phyloP scores from a whole-genome alignment of 2,329 filamentous ascomycete genomes.

The Alternaria novae-zelandiae region DNA sequence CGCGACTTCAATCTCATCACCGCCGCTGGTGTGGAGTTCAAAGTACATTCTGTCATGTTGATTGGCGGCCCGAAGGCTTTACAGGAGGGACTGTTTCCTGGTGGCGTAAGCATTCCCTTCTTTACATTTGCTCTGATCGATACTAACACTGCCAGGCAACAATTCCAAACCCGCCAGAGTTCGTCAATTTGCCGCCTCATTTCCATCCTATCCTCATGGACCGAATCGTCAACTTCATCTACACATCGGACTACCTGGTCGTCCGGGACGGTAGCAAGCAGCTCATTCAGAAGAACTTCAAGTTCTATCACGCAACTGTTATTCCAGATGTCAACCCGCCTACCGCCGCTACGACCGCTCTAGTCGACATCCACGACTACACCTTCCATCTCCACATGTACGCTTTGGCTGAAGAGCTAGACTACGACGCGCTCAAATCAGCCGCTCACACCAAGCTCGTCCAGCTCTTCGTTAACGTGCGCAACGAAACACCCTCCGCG shows the following conservation, averaged over 20 bases:
- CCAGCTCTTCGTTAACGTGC: not conserved
- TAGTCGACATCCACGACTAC: slow-evolving; percentile 2
- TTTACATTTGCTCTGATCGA: not conserved
- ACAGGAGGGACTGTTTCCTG: slow-evolving; percentile 12
- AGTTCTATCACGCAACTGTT: slow-evolving; percentile 3
- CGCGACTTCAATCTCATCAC: slow-evolving; percentile 19
- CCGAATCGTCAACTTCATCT: slow-evolving; percentile 20
- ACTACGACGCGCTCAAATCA: slow-evolving; percentile 10
- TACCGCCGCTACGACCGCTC: not conserved
- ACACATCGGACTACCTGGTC: slow-evolving; percentile 17
- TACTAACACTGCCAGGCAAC: not conserved
- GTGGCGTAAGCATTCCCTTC: slow-evolving; percentile 2
- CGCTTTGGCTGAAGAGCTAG: slow-evolving; percentile 12
- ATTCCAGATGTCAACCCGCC: not conserved
- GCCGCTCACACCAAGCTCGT: slow-evolving; percentile 3
- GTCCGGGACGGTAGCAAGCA: not conserved
- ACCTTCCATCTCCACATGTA: slow-evolving; percentile 19
- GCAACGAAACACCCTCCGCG: not conserved
- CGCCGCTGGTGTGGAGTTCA: slow-evolving; percentile 10
- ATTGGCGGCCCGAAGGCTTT: slow-evolving; percentile 17
- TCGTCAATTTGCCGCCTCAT: slow-evolving; percentile 4
- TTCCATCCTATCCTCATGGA: slow-evolving; percentile 16
- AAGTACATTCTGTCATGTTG: slow-evolving; percentile 18
- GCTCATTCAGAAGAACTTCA: not conserved
- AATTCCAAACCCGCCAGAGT: not conserved